Conservation (phyloP, 2,329 filamentous ascomycete species). For the Arachnomyces sp. region DNA sequence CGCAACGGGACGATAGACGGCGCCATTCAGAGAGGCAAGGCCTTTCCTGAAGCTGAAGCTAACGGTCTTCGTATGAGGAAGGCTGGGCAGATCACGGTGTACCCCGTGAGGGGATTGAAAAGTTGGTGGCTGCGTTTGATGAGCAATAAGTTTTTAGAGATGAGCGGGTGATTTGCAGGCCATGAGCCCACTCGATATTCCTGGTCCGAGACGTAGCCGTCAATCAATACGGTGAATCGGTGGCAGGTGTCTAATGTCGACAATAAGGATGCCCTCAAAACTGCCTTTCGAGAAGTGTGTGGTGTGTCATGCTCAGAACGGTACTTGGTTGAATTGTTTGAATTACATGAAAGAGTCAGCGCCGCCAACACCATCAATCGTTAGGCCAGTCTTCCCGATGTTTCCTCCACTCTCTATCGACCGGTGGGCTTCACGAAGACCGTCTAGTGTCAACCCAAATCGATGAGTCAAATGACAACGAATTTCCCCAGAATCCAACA, state of each 20-base stretch:
- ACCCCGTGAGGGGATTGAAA: conserved; percentile 37
- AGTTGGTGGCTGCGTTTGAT: conserved; percentile 38
- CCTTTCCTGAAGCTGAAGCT: conserved; percentile 48
- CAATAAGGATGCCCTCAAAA: no score
- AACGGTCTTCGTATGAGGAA: conserved; percentile 51
- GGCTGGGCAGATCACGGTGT: conserved; percentile 29
- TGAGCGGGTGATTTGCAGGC: no score
- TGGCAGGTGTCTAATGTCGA: no score
- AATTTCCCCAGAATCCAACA: conserved; percentile 30
- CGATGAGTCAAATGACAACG: conserved; percentile 33
- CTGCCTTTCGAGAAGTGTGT: no score
- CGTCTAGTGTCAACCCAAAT: conserved; percentile 29
- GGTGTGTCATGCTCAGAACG: no score
- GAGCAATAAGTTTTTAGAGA: no score
- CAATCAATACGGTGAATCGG: no score
- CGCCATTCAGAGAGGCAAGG: conserved; percentile 43
- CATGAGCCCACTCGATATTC: no score
- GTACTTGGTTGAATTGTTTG: no score
- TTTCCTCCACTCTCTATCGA: conserved; percentile 32
- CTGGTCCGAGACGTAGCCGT: no score
- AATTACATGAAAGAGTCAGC: no score
- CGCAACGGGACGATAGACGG: conserved; percentile 33
- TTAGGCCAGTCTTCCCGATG: conserved; percentile 7
- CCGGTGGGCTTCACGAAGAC: conserved; percentile 34
- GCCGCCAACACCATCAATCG: background rate